Conservation (phyloP, 331 rosid species). For the Malus hybrid region DNA sequence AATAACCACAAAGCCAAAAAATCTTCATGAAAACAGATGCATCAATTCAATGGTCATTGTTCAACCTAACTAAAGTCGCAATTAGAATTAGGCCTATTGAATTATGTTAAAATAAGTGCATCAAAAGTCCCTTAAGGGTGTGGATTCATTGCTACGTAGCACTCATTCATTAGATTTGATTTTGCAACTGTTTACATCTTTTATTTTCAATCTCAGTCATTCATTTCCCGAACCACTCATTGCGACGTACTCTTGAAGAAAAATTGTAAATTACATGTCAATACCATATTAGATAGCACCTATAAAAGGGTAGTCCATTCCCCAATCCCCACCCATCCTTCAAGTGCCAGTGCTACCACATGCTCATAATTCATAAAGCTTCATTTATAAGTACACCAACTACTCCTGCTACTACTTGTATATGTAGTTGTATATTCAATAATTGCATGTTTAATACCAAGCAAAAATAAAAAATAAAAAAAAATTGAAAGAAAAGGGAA, state of each 20-base stretch:
- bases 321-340: conserved; percentile 10
- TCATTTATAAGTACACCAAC: conserved; percentile 5
- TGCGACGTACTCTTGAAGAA: neutral
- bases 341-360: neutral
- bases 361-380: neutral
- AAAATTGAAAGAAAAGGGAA: conserved; percentile 10
- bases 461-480: neutral
- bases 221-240: neutral
- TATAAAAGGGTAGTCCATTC: neutral
- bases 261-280: too few species aligned
- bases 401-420: neutral
- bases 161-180: too few species aligned
- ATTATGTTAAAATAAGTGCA: too few species aligned
- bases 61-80: too few species aligned
- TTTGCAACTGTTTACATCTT: too few species aligned
- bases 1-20: neutral
- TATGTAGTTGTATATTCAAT: neutral
- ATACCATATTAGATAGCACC: neutral
- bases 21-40: neutral
- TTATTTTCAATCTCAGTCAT: neutral
- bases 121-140: too few species aligned
- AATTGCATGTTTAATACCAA: neutral
- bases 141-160: too few species aligned
- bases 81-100: too few species aligned
- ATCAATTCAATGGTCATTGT: neutral